Conservation (phyloP, 306 rosid species). For the Morella rubra region DNA sequence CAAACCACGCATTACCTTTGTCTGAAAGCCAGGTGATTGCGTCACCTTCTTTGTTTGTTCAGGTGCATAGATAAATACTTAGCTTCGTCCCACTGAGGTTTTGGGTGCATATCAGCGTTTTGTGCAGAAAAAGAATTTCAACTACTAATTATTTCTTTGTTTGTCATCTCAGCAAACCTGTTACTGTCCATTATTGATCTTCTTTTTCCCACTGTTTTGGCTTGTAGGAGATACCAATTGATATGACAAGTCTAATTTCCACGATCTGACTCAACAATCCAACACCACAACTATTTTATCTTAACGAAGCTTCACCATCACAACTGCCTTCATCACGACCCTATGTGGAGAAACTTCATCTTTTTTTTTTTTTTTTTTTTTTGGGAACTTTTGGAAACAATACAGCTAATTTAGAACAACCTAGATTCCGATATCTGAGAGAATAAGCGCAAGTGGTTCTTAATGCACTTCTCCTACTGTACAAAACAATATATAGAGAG, state of each 20-base stretch:
- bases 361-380: background rate
- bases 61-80: background rate
- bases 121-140: background rate
- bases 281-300: constrained; percentile 36
- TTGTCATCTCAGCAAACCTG: background rate
- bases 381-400: background rate
- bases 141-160: background rate
- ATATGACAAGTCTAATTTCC: constrained; percentile 24
- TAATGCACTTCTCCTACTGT: constrained; percentile 26
- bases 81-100: background rate
- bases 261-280: constrained; percentile 50
- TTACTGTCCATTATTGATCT: background rate
- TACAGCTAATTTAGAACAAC: background rate
- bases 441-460: constrained; percentile 30
- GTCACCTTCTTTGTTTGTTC: background rate
- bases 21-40: background rate
- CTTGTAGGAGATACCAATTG: constrained; percentile 6
- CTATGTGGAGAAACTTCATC: background rate
- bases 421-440: constrained; percentile 33
- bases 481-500: background rate
- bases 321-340: constrained; percentile 34
- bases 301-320: constrained; percentile 27
- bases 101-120: background rate
- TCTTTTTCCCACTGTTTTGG: constrained; percentile 9
- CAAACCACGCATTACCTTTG: constrained; percentile 6